Evolutionary conservation across 2,329 filamentous ascomycete species (phyloP), one percentile per base, ranked within the genome.

Genomic region (Mariannaea sp.): DNA sequence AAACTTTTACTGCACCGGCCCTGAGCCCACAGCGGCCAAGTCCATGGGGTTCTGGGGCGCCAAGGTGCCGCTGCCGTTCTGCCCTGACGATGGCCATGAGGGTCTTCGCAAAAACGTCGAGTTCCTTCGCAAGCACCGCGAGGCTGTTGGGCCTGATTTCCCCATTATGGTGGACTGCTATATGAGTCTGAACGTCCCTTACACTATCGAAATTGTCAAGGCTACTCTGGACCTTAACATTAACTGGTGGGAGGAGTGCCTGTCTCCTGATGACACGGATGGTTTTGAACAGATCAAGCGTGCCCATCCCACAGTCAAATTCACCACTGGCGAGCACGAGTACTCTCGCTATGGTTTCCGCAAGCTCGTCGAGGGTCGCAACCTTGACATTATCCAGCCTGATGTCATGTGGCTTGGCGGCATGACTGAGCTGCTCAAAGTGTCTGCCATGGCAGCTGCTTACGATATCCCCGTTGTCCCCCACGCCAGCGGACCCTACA

Each of bases 341-440:
- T 97, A 92, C 78, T 95, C 91, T 6, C 83, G 91, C 65, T 97
- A 92, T 69, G 92, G 92, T 24, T 97, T 97, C 84, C 89, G 93
- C 63, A 95, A 96, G 78, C 83, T 97, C 36, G 87, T 97, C 58
- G 91, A 96, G 74, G 88, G 88, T 50, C 90, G 92, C 61, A 95
- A 96, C 73, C 78, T 97, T 55, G 92, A 97, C 71, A 96, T 97
- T 64, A 85, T 97, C 66, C 92, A 96, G 75, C 92, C 92, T 12
- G 92, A 97, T 68, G 92, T 97, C 59, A 97, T 97, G 92, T 97
- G 92, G 92, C 85, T 96, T 12, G 92, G 92, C 58, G 92, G 92
- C 57, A 73, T 97, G 80, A 97, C 92, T 1, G 92, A 97, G 74
- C 81, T 97, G 53, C 85, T 97, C 61, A 94, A 91, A 74, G 88